Percentiles rank a stretch among this genome's conserved stretches.
phyloP scores from a whole-genome alignment of 495 filamentous ascomycete species.

The Neurospora sp. region DNA sequence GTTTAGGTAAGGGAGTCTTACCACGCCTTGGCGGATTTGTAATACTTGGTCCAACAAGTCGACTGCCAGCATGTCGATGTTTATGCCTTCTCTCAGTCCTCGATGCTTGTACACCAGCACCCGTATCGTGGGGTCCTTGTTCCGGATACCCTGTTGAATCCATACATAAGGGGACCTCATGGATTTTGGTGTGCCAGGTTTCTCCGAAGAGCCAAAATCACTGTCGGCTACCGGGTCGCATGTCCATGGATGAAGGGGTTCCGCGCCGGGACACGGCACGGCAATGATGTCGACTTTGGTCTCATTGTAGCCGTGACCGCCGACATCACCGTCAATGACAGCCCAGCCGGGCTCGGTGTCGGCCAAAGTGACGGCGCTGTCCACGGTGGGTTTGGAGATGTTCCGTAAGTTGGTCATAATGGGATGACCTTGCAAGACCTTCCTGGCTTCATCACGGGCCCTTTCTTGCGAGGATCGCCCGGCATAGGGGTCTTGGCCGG shows the following conservation, averaged over 20 bases:
- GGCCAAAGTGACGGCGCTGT: background rate
- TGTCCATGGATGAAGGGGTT: constrained; percentile 35
- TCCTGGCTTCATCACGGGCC: constrained; percentile 10
- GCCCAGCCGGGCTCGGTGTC: constrained; percentile 26
- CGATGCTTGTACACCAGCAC: constrained; percentile 50
- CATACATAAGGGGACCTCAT: constrained; percentile 19
- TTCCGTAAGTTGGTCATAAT: background rate
- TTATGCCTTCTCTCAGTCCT: constrained; percentile 34
- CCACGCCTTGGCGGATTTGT: constrained; percentile 25
- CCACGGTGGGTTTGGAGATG: background rate
- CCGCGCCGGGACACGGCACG: constrained; percentile 36
- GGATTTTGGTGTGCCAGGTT: constrained; percentile 7
- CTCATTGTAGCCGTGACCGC: constrained; percentile 32
- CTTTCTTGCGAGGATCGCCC: background rate
- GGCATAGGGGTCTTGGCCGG: background rate
- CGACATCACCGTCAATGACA: constrained; percentile 31
- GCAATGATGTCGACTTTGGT: constrained; percentile 38
- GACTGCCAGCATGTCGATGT: constrained; percentile 38
- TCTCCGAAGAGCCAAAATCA: constrained; percentile 20
- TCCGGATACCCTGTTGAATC: constrained; percentile 32
- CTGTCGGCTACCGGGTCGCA: constrained; percentile 24
- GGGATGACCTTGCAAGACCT: background rate
- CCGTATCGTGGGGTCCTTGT: constrained; percentile 31
- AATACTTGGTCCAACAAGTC: constrained; percentile 40
- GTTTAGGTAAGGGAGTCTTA: constrained; percentile 6